These are phyloP conservation scores for Sordariomycetes sp. DNA, from an alignment of 2,329 filamentous ascomycete genomes.

Conservation along the genomic window DNA sequence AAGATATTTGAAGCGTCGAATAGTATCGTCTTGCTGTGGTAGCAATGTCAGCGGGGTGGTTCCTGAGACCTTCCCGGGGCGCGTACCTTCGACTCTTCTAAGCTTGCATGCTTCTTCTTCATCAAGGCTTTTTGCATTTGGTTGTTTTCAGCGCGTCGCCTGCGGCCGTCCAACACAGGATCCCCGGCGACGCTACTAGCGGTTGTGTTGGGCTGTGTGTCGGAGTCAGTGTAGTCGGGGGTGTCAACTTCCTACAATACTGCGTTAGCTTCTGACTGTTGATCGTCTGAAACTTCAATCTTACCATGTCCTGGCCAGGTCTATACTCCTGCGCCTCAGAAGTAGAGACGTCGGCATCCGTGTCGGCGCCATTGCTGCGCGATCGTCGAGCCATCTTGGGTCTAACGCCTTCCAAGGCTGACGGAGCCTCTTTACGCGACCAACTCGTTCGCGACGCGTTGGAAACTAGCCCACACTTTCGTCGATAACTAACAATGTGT, in stretches of 20 bases:
- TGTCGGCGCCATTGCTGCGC: constrained; percentile 41
- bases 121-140: constrained; percentile 87
- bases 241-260: constrained; percentile 48
- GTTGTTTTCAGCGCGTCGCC: constrained; percentile 76
- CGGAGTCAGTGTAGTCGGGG: constrained; percentile 57
- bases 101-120: constrained; percentile 85
- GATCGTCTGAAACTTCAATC: constrained; percentile 7
- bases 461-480: no score
- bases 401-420: no score
- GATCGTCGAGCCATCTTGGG: constrained; percentile 46
- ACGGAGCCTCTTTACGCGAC: constrained; percentile 44
- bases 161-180: constrained; percentile 63
- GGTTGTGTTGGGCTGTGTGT: constrained; percentile 58
- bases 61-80: no score
- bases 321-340: constrained; percentile 44
- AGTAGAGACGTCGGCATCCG: constrained; percentile 57
- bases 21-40: constrained; percentile 83
- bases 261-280: not conserved
- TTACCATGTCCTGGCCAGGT: constrained; percentile 40
- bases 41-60: no score
- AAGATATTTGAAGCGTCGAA: constrained; percentile 88
- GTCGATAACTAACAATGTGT: no score
- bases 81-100: constrained; percentile 87
- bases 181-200: constrained; percentile 85
- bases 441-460: constrained; percentile 36